A percentile compares a stretch with the other conserved stretches of the same genome.
Conservation (phyloP, 2,329 filamentous ascomycete genomes). For the Camptophora hylomeconis region DNA sequence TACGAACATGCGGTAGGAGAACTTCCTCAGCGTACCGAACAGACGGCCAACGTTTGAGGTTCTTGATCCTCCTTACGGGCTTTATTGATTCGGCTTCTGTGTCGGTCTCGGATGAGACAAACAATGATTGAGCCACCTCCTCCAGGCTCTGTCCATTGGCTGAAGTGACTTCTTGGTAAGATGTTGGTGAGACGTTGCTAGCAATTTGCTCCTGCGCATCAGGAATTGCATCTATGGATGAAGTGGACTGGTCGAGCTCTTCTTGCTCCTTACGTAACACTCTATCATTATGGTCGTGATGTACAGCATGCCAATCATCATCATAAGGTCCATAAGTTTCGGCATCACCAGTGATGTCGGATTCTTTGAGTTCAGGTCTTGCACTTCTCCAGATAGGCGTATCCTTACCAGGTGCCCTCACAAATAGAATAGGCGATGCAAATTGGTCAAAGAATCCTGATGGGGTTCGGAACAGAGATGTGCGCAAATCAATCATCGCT, state of each 20-base stretch:
- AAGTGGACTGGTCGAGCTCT: not conserved
- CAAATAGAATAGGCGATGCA: conserved; percentile 29
- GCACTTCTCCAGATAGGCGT: conserved; percentile 16
- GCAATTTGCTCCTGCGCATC: too few relatives aligned
- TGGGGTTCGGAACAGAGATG: conserved; percentile 24
- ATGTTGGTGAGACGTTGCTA: not conserved
- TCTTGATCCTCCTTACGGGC: conserved; percentile 11
- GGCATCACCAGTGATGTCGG: conserved; percentile 4
- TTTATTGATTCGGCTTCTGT: not conserved
- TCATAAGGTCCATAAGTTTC: conserved; percentile 2
- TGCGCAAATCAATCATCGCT: conserved; percentile 22
- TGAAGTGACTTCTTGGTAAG: not conserved
- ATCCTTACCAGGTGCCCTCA: conserved; percentile 28
- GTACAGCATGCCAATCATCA: conserved; percentile 1
- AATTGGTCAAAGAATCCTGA: conserved; percentile 31
- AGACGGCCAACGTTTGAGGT: conserved; percentile 14
- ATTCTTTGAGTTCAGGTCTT: conserved; percentile 5
- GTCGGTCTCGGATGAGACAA: not conserved
- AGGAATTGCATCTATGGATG: not conserved
- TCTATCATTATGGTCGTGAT: conserved; percentile 8
- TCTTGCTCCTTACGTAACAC: conserved; percentile 1
- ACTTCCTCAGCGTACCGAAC: conserved; percentile 11
- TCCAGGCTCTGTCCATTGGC: too few relatives aligned
- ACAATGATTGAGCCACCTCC: not conserved
- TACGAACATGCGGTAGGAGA: conserved; percentile 11